A percentile compares a stretch with the other conserved stretches of the same genome.
phyloP scores from a whole-genome alignment of 106 monocot genomes.

The Allium fistulosum region DNA sequence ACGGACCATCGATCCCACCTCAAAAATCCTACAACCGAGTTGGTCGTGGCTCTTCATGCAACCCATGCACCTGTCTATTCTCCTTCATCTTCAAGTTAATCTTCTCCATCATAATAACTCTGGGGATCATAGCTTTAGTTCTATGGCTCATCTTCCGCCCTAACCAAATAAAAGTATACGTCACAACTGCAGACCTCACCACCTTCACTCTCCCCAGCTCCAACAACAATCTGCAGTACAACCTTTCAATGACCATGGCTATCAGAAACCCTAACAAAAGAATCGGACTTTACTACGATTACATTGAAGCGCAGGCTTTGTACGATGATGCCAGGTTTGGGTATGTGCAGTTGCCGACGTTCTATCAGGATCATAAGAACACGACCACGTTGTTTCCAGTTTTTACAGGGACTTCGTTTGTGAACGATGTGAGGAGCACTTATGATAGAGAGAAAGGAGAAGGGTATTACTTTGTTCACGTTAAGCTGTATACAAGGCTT shows the following conservation, averaged over 20 bases:
- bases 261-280: slow-evolving; percentile 72
- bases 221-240: slow-evolving; percentile 15
- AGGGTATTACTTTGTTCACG: slow-evolving; percentile 11
- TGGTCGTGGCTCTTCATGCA: not conserved
- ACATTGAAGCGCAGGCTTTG: slow-evolving; percentile 26
- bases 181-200: slow-evolving; percentile 36
- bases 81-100: slow-evolving; percentile 5
- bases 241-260: slow-evolving; percentile 35
- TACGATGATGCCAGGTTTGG: slow-evolving; percentile 50
- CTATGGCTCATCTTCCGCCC: slow-evolving; percentile 72
- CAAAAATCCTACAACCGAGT: not conserved
- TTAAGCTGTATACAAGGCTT: slow-evolving; percentile 12
- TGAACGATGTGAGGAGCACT: not conserved
- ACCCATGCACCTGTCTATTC: not conserved
- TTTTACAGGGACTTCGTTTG: not conserved
- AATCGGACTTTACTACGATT: slow-evolving; percentile 73
- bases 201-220: no score
- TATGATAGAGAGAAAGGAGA: slow-evolving; percentile 19
- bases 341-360: slow-evolving; percentile 27
- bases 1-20: not conserved
- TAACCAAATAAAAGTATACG: slow-evolving; percentile 30
- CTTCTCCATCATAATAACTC: slow-evolving; percentile 18
- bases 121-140: slow-evolving; percentile 50
- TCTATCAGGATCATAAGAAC: slow-evolving; percentile 65
- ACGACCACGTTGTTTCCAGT: slow-evolving; percentile 15